phyloP scores from a whole-genome alignment of 176 grass and related monocot species.

The Rhynchospora pubera region DNA sequence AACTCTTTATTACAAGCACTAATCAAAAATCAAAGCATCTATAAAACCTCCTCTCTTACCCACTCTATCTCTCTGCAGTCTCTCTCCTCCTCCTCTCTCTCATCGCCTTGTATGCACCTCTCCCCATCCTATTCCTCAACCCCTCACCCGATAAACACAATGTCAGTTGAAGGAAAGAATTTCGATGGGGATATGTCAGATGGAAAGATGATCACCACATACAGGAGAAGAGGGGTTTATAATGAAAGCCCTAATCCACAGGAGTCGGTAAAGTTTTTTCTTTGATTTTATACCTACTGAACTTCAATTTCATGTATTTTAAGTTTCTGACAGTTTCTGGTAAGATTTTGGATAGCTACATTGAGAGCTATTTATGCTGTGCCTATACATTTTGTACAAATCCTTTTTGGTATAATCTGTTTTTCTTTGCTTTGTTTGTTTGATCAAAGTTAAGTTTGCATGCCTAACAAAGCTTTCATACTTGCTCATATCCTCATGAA shows the following conservation, averaged over 20 bases:
- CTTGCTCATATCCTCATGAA: not conserved
- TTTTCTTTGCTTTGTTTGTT: not conserved
- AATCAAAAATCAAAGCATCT: no score
- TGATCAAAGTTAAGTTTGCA: not conserved
- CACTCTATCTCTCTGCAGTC: no score
- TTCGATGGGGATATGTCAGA: not conserved
- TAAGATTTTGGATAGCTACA: not conserved
- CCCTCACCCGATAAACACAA: no score
- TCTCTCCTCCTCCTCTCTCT: no score
- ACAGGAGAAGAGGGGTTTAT: conserved; percentile 15
- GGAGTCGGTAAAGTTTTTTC: not conserved
- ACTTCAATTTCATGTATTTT: not conserved
- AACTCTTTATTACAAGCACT: no score
- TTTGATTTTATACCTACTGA: not conserved
- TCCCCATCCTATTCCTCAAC: not conserved
- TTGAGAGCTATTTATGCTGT: not conserved
- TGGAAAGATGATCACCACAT: conserved; percentile 1
- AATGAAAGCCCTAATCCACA: conserved; percentile 3
- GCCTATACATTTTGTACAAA: not conserved
- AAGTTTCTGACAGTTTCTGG: not conserved
- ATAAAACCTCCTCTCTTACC: not conserved
- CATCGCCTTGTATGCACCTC: not conserved
- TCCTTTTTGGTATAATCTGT: not conserved
- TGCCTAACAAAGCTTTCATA: not conserved
- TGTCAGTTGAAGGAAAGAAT: not conserved